Conservation (phyloP, 495 filamentous ascomycete genomes). For the Umbilicaria muhlenbergii region DNA sequence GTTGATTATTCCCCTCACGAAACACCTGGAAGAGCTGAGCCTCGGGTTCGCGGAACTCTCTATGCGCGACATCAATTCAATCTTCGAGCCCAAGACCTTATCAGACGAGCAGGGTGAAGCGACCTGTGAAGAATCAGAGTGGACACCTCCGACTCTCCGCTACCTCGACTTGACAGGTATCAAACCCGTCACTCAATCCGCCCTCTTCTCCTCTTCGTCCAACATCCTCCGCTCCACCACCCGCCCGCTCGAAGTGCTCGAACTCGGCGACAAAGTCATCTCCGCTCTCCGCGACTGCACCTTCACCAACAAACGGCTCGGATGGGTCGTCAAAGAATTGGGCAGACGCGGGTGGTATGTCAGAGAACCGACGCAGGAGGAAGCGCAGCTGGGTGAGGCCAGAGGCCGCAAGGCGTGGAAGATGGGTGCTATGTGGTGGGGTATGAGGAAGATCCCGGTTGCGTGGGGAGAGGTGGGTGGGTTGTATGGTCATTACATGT, state of each 20-base stretch:
- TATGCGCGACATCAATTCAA: constrained; percentile 43
- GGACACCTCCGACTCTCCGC: constrained; percentile 49
- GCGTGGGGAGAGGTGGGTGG: constrained; percentile 65
- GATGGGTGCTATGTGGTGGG: constrained; percentile 81
- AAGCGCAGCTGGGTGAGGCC: constrained; percentile 17
- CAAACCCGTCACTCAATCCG: constrained; percentile 40
- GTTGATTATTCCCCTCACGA: constrained; percentile 52
- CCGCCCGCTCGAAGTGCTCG: constrained; percentile 64
- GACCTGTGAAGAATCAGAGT: constrained; percentile 10
- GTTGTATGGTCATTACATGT: constrained; percentile 81
- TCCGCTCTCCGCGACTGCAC: constrained; percentile 37
- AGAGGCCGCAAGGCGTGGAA: constrained; percentile 56
- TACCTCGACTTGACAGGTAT: constrained; percentile 59
- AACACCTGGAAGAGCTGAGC: constrained; percentile 67
- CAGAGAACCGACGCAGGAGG: constrained; percentile 28
- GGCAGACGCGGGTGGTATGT: constrained; percentile 60
- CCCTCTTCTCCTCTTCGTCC: constrained; percentile 40
- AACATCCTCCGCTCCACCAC: constrained; percentile 44
- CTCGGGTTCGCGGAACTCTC: constrained; percentile 52
- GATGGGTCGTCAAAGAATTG: constrained; percentile 56
- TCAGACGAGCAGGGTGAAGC: constrained; percentile 14
- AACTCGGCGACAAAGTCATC: constrained; percentile 58
- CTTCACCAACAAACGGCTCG: constrained; percentile 35
- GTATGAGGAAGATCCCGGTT: constrained; percentile 74
- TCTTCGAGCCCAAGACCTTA: constrained; percentile 20